Evolutionary conservation across 2,329 filamentous ascomycete species (phyloP), one percentile per base, ranked within the genome.

Genomic region (Cladobotryum mycophilum): DNA sequence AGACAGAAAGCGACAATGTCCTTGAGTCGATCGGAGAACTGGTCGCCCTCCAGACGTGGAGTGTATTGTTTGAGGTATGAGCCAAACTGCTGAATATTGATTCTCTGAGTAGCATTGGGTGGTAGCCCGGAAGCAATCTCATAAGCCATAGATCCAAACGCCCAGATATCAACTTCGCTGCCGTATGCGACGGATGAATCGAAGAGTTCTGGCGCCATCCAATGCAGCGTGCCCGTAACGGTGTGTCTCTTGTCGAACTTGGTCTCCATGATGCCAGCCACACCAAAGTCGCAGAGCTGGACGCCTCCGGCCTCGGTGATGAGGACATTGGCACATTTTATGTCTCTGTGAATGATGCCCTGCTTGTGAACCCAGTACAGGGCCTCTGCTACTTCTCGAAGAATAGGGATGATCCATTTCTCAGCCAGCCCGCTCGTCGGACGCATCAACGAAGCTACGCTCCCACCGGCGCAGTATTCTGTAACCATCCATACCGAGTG

Each of bases 401-500:
- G 61, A 53, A 86, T 84, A 3, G 82, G 79, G n/a, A 83, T 78
- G 52, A 86, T 84, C 76, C 79, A 85, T 63, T 81, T 83, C 69
- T 86, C 83, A 57, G 81, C 76, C n/a, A 86, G 68, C 3, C 82
- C 82, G 3, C 78, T 77, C 2, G 80, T 85, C 18, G 84, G 81
- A 63, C 79, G 80, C 81, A 84, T 84, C 53, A 79, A 77, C 55
- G 78, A 90, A 57, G 79, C 84, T 65, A 93, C 84, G 64, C 88
- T 92, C 48, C 88, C 88, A 55, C 88, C 88, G 6, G 85, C 87
- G 60, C 88, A 91, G 66, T 90, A 89, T 68, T 92, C 87, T 53
- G 86, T 90, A 49, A 92, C 81, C 72, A 93, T 88, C 88, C 88
- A 93, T 69, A 93, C 83, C 51, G 87, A 81, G 57, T 86, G 83